These are phyloP conservation scores for Globisporangium solare DNA, from an alignment of 352 stramenopile genomes.

Conservation along the genomic window DNA sequence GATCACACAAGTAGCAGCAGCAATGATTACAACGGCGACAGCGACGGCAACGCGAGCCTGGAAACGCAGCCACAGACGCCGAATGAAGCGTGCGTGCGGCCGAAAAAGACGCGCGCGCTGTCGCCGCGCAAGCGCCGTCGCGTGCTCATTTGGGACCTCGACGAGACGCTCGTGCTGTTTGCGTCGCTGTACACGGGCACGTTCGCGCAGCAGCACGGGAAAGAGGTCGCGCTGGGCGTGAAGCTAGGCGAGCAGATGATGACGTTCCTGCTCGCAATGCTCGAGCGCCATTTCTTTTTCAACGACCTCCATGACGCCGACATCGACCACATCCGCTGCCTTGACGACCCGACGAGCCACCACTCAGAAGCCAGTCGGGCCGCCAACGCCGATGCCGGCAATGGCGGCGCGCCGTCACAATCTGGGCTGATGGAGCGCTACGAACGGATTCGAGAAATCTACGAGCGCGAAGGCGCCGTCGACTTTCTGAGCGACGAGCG, in stretches of 20 bases:
- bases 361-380: not conserved
- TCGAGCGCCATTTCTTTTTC: constrained; percentile 86
- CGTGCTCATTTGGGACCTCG: constrained; percentile 81
- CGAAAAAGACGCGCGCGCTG: not conserved
- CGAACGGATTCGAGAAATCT: constrained; percentile 69
- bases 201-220: constrained; percentile 58
- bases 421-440: constrained; percentile 31
- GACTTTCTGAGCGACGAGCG: constrained; percentile 61
- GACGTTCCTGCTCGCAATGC: constrained; percentile 71
- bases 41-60: not conserved
- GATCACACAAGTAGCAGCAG: not conserved
- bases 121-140: constrained; percentile 16
- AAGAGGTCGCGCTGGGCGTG: constrained; percentile 53
- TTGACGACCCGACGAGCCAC: not conserved
- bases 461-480: constrained; percentile 53
- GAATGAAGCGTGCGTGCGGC: not conserved
- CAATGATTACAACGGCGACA: not conserved
- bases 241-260: constrained; percentile 82
- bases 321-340: constrained; percentile 56
- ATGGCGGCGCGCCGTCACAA: not conserved
- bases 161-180: constrained; percentile 81
- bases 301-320: constrained; percentile 69
- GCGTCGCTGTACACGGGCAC: constrained; percentile 72
- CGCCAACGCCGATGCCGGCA: no score
- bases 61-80: not conserved